Evolutionary conservation across 208 protist genomes (phyloP).

Genomic region (Zelonia costaricensis): DNA sequence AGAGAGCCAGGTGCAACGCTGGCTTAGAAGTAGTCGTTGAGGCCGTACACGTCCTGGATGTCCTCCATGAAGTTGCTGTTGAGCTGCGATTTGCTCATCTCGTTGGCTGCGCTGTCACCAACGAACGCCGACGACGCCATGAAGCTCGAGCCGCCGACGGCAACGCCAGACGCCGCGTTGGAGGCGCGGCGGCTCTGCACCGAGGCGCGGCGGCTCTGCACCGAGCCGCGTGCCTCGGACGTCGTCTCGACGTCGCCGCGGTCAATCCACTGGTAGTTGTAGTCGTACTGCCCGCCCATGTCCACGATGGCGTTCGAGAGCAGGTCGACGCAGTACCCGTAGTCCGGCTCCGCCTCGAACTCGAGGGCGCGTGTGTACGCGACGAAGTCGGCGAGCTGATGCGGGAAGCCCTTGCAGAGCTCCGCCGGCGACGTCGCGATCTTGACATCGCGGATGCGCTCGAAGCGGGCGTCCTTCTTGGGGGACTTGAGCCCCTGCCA

Average conservation of each 20-base stretch:
- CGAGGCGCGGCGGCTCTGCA: conserved; percentile 1
- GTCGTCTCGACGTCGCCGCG: conserved; percentile 2
- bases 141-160: conserved; percentile 29
- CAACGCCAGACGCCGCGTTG: conserved; percentile 22
- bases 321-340: conserved; percentile 59
- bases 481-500: conserved; percentile 90
- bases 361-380: conserved; percentile 55
- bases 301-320: conserved; percentile 38
- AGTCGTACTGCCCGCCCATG: conserved; percentile 55
- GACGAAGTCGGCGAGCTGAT: conserved; percentile 58
- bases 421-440: conserved; percentile 41
- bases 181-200: no score
- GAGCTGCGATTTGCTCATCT: conserved; percentile 18
- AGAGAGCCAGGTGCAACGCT: no score
- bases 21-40: conserved; percentile 31
- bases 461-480: conserved; percentile 43
- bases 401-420: conserved; percentile 57
- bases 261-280: conserved; percentile 60
- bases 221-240: conserved; percentile 7
- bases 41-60: conserved; percentile 39
- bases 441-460: conserved; percentile 65
- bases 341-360: conserved; percentile 80
- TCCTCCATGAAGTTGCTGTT: conserved; percentile 30
- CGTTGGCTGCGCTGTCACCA: conserved; percentile 13
- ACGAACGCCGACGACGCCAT: conserved; percentile 26